These are phyloP conservation scores for Oropetium thomaeum DNA, from an alignment of 176 grass and related monocot species.

Conservation along the genomic window DNA sequence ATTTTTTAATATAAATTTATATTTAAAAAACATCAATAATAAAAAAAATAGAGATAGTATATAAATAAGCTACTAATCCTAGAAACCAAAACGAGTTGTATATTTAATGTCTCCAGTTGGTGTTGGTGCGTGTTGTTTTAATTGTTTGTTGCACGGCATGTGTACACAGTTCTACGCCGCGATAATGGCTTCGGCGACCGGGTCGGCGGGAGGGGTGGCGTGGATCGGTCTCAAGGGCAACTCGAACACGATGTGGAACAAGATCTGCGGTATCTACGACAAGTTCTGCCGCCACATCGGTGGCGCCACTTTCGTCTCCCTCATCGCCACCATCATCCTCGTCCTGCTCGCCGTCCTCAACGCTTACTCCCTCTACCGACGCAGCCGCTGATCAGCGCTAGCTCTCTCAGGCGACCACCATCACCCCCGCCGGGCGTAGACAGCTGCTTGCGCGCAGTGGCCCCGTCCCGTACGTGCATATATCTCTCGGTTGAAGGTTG, in stretches of 20 bases:
- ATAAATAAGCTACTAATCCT: too few species aligned
- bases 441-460: not conserved
- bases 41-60: too few species aligned
- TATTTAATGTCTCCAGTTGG: not conserved
- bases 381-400: constrained; percentile 23
- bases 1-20: too few species aligned
- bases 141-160: not conserved
- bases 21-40: too few species aligned
- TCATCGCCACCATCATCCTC: constrained; percentile 53
- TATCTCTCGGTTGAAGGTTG: too few species aligned
- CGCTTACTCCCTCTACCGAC: constrained; percentile 50
- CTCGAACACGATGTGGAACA: constrained; percentile 54
- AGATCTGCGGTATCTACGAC: constrained; percentile 56
- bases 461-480: not conserved
- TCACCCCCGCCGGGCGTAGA: too few species aligned
- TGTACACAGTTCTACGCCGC: constrained; percentile 63
- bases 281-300: constrained; percentile 69
- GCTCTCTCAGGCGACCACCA: too few species aligned
- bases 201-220: constrained; percentile 47
- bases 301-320: constrained; percentile 21
- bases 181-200: constrained; percentile 75
- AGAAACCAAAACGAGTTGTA: too few species aligned
- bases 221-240: constrained; percentile 75
- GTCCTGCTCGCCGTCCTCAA: constrained; percentile 50
- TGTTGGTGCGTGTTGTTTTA: not conserved